Conservation (phyloP, 305 asterid species). For the Nicotiana rustica region DNA sequence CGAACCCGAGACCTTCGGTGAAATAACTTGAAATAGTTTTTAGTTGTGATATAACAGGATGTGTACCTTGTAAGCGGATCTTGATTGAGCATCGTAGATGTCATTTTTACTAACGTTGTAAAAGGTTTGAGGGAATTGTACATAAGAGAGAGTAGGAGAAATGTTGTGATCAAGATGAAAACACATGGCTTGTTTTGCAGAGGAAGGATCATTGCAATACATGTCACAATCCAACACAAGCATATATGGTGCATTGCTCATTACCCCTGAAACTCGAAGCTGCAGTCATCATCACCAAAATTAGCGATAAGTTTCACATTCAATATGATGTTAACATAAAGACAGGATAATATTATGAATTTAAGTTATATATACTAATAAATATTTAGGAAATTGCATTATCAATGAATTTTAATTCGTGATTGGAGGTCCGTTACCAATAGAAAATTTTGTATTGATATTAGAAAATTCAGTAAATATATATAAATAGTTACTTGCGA, state of each 20-base stretch:
- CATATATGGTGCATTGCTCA: conserved; percentile 70
- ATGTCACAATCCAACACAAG: conserved; percentile 70
- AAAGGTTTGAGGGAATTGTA: conserved; percentile 82
- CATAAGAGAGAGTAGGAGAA: conserved; percentile 59
- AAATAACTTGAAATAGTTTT: not conserved
- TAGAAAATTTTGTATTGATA: too few relatives aligned
- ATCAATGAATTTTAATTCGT: too few relatives aligned
- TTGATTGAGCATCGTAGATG: conserved; percentile 82
- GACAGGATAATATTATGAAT: not conserved
- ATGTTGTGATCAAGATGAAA: conserved; percentile 70
- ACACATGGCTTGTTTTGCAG: conserved; percentile 87
- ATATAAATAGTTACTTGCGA: too few relatives aligned
- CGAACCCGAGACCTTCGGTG: too few relatives aligned
- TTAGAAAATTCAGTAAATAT: too few relatives aligned
- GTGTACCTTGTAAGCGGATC: conserved; percentile 69
- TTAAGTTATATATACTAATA: not conserved
- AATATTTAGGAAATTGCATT: too few relatives aligned
- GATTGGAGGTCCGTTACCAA: too few relatives aligned
- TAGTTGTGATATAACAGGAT: not conserved
- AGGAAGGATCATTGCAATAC: conserved; percentile 76
- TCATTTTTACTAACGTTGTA: conserved; percentile 74
- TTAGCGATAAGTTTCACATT: not conserved
- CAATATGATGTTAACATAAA: not conserved
- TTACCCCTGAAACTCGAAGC: conserved; percentile 70
- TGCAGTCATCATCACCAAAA: conserved; percentile 31